Base-by-base conservation (phyloP, 2,329 filamentous ascomycete species). In the Epichloe baconii region DNA sequence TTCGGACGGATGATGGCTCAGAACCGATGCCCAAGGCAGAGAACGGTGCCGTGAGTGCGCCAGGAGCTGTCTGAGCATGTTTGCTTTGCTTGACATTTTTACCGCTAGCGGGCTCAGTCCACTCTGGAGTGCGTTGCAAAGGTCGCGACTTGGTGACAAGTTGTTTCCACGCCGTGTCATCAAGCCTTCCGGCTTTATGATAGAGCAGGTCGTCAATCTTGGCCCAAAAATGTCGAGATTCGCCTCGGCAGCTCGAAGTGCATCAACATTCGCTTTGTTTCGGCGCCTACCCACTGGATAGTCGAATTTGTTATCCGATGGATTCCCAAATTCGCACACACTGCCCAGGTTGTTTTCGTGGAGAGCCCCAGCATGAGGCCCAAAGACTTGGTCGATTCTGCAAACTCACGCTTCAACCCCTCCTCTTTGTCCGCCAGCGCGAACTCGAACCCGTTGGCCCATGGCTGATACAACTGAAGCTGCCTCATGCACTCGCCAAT, bases 101-200 rank as follows among this genome's bases (percentile, higher is more conserved):
- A 7, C 43, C 35, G 17, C 55, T 42, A 7, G 57, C 41, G 0
- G 67, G 65, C 49, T 74, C 70, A 45, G 67, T 56, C 73, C 75
- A 79, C 12, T 69, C 65, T 1, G 69, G 63, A 0, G 75, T 80
- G n/a, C 77, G 67, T 34, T 70, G 68, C 6, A 79, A 56, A 1
- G 54, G 57, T 4, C 70, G 68, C 0, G 54, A 44, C 34, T 67
- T 60, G 0, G 62, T 62, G 4, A 73, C 56, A 0, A 71, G 52
- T 11, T 34, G 40, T 19, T 59, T 52, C 17, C 55, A 23, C 1
- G 42, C 26, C 12, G 23, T 21, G 6, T 23, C 21, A 12, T 58
- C 53, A 12, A 52, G 34, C 11, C 14, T 15, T 17, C 49, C 52
- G 21, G 36, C 26, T 37, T n/a, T n/a, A 10, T n/a, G 11, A 34